Evolutionary conservation across 495 filamentous ascomycete genomes (phyloP), one percentile per base, ranked within the genome.

Genomic region (Aspergillus avenaceus): DNA sequence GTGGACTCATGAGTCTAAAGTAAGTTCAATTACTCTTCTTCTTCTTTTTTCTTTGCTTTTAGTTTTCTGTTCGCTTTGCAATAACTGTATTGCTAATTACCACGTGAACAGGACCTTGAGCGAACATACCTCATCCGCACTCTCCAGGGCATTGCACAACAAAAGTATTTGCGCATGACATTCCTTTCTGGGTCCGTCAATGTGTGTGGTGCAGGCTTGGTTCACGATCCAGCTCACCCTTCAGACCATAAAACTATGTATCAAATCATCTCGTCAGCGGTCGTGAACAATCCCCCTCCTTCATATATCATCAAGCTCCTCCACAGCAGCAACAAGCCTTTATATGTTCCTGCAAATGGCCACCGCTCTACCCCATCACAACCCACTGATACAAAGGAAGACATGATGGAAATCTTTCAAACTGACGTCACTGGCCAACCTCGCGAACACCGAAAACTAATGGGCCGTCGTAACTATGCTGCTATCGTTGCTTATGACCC

Each of bases 341-440:
- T 97, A 25, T 98, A 97, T 64, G 71, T 98, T 25, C 95, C 93
- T 1, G 77, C 79, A 37, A 98, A 98, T 67, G 95, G 95, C 16
- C 87, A 95, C 63, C 85, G 88, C 53, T 86, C 82, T 16, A 73
- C 73, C 2, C 44, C 65, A 0, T 60, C 59, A 16, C 64, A 70
- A 21, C 73, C 74, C 0, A 70, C 69, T 19, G 93, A 98, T 62
- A 98, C 93, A 29, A 98, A 98, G 66, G 93, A 98, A 68, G 93
- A 98, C 64, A 98, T 98, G 93, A 91, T 97, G 84, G 93, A 98
- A 72, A 89, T 98, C 55, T 98, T 98, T 79, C 85, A 91, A 63
- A 84, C 79, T 7, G 93, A 98, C 58, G 87, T 92, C 14, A 86
- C 81, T 43, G 91, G 95, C 12, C 73, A 81, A 23, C 71, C 82